Percentiles rank a stretch among this genome's conserved stretches.
phyloP scores from a whole-genome alignment of 1,284 basidiomycete species.

The Fomes fomentarius region DNA sequence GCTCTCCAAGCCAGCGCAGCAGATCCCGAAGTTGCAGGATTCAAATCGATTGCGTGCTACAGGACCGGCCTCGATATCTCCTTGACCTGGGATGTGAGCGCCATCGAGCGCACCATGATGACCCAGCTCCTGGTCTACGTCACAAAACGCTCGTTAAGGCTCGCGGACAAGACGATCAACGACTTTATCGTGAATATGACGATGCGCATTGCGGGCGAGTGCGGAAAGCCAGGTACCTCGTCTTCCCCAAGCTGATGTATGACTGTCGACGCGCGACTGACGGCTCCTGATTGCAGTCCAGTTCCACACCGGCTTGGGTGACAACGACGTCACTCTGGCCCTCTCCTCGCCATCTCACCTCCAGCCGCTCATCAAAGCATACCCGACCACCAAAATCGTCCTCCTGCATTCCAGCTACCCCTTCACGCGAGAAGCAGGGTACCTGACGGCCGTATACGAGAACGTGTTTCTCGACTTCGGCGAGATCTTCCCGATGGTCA shows the following conservation, averaged over 20 bases:
- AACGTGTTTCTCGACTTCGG: conserved; percentile 83
- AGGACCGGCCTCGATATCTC: conserved; percentile 67
- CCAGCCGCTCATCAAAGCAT: conserved; percentile 67
- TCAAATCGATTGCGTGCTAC: conserved; percentile 79
- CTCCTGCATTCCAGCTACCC: conserved; percentile 77
- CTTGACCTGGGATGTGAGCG: conserved; percentile 14
- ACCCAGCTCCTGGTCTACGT: conserved; percentile 25
- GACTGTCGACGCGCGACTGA: no score
- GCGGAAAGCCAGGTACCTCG: conserved; percentile 59
- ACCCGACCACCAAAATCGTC: conserved; percentile 61
- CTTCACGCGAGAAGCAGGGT: conserved; percentile 74
- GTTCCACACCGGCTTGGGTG: conserved; percentile 81
- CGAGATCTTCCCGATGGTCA: conserved; percentile 74
- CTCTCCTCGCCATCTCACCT: conserved; percentile 65
- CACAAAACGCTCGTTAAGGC: conserved; percentile 41
- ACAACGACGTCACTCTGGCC: conserved; percentile 65
- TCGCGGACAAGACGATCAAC: conserved; percentile 66
- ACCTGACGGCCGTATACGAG: conserved; percentile 66
- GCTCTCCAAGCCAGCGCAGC: conserved; percentile 39
- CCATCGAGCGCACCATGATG: conserved; percentile 20
- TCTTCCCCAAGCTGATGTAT: not conserved
- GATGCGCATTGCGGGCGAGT: conserved; percentile 52
- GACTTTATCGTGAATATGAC: conserved; percentile 64
- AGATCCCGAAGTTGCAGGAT: conserved; percentile 59
- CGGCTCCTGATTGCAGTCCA: conserved; percentile 61